phyloP scores from a whole-genome alignment of 1,284 basidiomycete species.

The Boletus sp. region DNA sequence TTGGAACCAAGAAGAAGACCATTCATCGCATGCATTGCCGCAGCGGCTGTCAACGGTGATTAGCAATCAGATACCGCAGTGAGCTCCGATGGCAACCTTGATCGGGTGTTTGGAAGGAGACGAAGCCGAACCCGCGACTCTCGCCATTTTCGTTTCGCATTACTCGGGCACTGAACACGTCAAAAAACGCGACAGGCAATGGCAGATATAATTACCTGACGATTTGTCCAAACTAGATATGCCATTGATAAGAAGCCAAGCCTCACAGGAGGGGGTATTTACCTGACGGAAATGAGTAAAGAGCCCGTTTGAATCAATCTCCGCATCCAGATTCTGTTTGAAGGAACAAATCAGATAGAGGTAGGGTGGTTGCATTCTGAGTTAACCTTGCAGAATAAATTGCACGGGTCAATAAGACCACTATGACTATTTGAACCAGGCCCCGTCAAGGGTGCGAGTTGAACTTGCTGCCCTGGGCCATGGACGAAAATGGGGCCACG shows the following conservation, averaged over 20 bases:
- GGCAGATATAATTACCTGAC: constrained; percentile 61
- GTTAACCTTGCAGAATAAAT: constrained; percentile 83
- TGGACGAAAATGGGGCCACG: constrained; percentile 63
- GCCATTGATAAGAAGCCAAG: constrained; percentile 21
- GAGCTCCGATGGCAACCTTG: constrained; percentile 59
- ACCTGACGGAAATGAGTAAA: constrained; percentile 82
- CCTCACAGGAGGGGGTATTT: constrained; percentile 31
- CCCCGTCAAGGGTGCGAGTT: constrained; percentile 71
- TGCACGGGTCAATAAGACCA: constrained; percentile 89
- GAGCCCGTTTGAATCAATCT: constrained; percentile 83
- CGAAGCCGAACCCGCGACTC: constrained; percentile 95
- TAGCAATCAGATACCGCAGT: not conserved
- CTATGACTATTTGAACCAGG: constrained; percentile 80
- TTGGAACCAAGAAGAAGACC: constrained; percentile 71
- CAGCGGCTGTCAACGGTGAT: constrained; percentile 50
- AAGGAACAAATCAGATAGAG: constrained; percentile 15
- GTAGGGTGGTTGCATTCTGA: not conserved
- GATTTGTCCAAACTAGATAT: constrained; percentile 75
- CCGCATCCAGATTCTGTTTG: constrained; percentile 78
- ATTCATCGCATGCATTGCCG: constrained; percentile 82
- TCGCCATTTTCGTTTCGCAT: constrained; percentile 89
- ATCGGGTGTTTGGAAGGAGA: constrained; percentile 83
- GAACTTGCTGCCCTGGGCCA: constrained; percentile 89
- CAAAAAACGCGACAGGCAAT: not conserved
- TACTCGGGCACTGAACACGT: constrained; percentile 74